A percentile compares a stretch with the other conserved stretches of the same genome.
phyloP scores from a whole-genome alignment of 345 rosid genomes.

The Lepidium didymum region DNA sequence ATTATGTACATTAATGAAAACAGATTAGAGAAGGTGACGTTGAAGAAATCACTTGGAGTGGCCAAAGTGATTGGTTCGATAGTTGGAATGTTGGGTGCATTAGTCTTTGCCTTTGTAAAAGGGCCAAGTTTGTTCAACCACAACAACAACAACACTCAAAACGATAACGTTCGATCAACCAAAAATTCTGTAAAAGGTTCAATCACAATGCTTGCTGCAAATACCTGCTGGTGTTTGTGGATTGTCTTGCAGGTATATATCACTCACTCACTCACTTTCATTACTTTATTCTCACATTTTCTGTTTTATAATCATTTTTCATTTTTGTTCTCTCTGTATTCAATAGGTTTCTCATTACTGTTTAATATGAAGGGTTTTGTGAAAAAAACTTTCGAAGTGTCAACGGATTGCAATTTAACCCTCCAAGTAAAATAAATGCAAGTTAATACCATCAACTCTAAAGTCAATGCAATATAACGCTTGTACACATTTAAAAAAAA shows the following conservation, averaged over 20 bases:
- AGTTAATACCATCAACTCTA: too few species aligned
- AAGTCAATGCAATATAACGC: too few species aligned
- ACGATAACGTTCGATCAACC: conserved; percentile 9
- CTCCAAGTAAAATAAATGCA: too few species aligned
- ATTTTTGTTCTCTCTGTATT: background rate
- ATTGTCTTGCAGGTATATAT: conserved; percentile 70
- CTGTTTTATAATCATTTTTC: background rate
- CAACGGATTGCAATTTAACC: too few species aligned
- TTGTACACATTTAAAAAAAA: too few species aligned
- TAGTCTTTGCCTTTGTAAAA: conserved; percentile 70
- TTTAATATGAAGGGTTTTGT: background rate
- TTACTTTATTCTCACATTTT: background rate
- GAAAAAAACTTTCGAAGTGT: too few species aligned
- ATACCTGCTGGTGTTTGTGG: conserved; percentile 74
- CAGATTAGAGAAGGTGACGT: conserved; percentile 19
- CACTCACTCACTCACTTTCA: background rate
- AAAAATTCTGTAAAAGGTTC: conserved; percentile 57
- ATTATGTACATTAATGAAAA: background rate
- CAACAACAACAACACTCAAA: conserved; percentile 18
- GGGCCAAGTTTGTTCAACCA: conserved; percentile 53
- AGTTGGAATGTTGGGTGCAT: conserved; percentile 54
- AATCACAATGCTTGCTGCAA: conserved; percentile 69
- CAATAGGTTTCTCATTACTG: background rate
- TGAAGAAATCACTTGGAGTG: conserved; percentile 40
- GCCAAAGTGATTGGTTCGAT: conserved; percentile 68